phyloP scores from a whole-genome alignment of 2,329 filamentous ascomycete species.

The Didymella pinodella region DNA sequence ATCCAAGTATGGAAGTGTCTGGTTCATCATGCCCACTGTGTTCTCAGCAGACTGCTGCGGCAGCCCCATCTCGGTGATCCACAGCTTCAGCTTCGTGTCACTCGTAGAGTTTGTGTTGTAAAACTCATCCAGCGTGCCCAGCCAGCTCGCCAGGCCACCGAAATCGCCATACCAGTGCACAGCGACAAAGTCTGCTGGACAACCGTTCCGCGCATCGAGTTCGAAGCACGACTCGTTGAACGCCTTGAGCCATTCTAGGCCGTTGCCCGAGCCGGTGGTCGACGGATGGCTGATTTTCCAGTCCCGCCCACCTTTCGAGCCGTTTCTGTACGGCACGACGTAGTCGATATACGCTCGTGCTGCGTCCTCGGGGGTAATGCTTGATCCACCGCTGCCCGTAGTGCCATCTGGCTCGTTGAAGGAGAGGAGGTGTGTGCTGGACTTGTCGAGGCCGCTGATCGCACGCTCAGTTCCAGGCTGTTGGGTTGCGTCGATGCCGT shows the following conservation, averaged over 20 bases:
- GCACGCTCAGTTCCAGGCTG: slow-evolving; percentile 64
- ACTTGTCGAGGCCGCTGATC: slow-evolving; percentile 65
- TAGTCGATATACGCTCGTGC: slow-evolving; percentile 75
- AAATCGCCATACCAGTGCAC: slow-evolving; percentile 71
- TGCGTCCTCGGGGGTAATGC: slow-evolving; percentile 67
- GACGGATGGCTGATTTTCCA: slow-evolving; percentile 72
- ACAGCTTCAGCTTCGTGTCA: slow-evolving; percentile 61
- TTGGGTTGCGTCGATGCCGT: slow-evolving; percentile 62
- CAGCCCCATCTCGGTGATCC: slow-evolving; percentile 80
- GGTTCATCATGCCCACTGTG: slow-evolving; percentile 75
- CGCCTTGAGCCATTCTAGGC: slow-evolving; percentile 71
- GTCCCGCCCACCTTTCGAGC: slow-evolving; percentile 59
- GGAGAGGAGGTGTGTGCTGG: slow-evolving; percentile 70
- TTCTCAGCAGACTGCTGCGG: slow-evolving; percentile 62
- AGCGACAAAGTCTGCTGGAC: slow-evolving; percentile 60
- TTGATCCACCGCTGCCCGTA: slow-evolving; percentile 66
- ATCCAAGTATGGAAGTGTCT: slow-evolving; percentile 73
- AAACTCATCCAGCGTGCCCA: slow-evolving; percentile 66
- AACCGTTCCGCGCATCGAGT: slow-evolving; percentile 52
- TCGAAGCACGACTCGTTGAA: slow-evolving; percentile 68
- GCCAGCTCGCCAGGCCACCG: slow-evolving; percentile 69
- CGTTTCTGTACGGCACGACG: slow-evolving; percentile 71
- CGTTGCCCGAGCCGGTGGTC: slow-evolving; percentile 68
- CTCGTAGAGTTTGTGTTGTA: slow-evolving; percentile 59
- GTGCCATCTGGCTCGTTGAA: slow-evolving; percentile 83